A percentile compares a stretch with the other conserved stretches of the same genome.
Conservation (phyloP, 2,329 filamentous ascomycete species). For the Phyllosticta citribraziliensis region DNA sequence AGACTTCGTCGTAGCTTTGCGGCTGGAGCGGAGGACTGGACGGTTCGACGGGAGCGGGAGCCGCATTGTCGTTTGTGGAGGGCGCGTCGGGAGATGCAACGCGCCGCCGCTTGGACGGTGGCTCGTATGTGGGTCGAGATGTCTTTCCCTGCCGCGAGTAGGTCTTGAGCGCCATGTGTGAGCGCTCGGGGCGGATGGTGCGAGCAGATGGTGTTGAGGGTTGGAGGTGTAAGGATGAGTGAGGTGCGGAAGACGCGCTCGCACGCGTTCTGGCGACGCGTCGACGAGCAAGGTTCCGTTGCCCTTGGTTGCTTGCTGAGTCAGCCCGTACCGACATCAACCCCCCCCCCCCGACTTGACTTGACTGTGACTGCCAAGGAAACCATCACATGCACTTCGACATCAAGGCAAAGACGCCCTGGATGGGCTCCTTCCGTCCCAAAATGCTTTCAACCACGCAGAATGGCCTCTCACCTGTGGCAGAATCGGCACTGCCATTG, state of each 20-base stretch:
- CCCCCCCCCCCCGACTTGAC: too few relatives aligned
- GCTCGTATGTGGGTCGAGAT: slow-evolving; percentile 21
- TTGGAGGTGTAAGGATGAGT: slow-evolving; percentile 9
- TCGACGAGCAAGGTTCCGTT: slow-evolving; percentile 2
- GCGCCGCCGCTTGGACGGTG: slow-evolving; percentile 27
- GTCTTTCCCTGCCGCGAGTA: slow-evolving; percentile 27
- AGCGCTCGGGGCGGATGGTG: not conserved
- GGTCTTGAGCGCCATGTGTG: slow-evolving; percentile 17
- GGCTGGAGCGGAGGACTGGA: slow-evolving; percentile 6
- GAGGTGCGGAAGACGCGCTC: slow-evolving; percentile 10
- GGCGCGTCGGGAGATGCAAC: slow-evolving; percentile 11
- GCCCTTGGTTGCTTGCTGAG: too few relatives aligned
- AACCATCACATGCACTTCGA: too few relatives aligned
- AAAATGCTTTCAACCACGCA: too few relatives aligned
- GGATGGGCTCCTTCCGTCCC: too few relatives aligned
- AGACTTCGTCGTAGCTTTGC: slow-evolving; percentile 5
- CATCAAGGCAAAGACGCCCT: too few relatives aligned
- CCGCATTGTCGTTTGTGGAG: not conserved
- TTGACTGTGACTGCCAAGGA: not conserved
- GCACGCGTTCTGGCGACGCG: slow-evolving; percentile 13
- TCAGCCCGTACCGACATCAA: not conserved
- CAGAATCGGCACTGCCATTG: too few relatives aligned
- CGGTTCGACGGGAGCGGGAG: not conserved
- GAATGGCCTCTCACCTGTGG: too few relatives aligned
- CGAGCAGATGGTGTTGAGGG: not conserved